phyloP scores from a whole-genome alignment of 2,329 filamentous ascomycete genomes.

The Tolypocladium pustulatum region DNA sequence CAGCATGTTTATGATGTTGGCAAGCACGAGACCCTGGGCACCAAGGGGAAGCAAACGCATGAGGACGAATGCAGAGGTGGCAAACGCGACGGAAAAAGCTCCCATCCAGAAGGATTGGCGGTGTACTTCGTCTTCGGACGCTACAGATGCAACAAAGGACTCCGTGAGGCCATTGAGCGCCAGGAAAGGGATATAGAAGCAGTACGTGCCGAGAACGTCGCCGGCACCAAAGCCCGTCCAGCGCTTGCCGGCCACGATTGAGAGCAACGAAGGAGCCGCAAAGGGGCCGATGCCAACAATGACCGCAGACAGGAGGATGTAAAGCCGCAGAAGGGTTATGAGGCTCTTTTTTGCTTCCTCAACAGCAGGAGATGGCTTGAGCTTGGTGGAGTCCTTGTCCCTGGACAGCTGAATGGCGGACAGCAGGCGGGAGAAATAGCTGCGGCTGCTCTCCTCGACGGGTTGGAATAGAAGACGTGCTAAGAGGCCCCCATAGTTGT shows the following conservation, averaged over 20 bases:
- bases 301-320: slow-evolving; percentile 61
- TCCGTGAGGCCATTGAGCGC: slow-evolving; percentile 88
- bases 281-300: slow-evolving; percentile 63
- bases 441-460: slow-evolving; percentile 85
- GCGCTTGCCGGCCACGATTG: slow-evolving; percentile 61
- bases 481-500: slow-evolving; percentile 85
- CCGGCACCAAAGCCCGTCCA: slow-evolving; percentile 71
- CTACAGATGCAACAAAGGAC: slow-evolving; percentile 84
- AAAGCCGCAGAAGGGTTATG: slow-evolving; percentile 56
- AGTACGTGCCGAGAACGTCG: slow-evolving; percentile 66
- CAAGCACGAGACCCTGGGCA: slow-evolving; percentile 70
- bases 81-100: slow-evolving; percentile 68
- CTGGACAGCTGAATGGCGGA: slow-evolving; percentile 17
- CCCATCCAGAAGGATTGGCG: slow-evolving; percentile 77
- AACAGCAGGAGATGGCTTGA: slow-evolving; percentile 18
- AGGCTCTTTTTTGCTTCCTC: slow-evolving; percentile 42
- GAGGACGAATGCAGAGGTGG: slow-evolving; percentile 61
- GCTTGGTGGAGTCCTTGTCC: slow-evolving; percentile 8
- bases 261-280: slow-evolving; percentile 62
- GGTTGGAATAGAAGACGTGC: slow-evolving; percentile 89
- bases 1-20: slow-evolving; percentile 84
- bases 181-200: slow-evolving; percentile 86
- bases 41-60: slow-evolving; percentile 60
- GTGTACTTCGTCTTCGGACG: slow-evolving; percentile 63
- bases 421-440: slow-evolving; percentile 77